These are phyloP conservation scores for Fusarium sublunatum DNA, from an alignment of 2,329 filamentous ascomycete species.

Conservation along the genomic window DNA sequence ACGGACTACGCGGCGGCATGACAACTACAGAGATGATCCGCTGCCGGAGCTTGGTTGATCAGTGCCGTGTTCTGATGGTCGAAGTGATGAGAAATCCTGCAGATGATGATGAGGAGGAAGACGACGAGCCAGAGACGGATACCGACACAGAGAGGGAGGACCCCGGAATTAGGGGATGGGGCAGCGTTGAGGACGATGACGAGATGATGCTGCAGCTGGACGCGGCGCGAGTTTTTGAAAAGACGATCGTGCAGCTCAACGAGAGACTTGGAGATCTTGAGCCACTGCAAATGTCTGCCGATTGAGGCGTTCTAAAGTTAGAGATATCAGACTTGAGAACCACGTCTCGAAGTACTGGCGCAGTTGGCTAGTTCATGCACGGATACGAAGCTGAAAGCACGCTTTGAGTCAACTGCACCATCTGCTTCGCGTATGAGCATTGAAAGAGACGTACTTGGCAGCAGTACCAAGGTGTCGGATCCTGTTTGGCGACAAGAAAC, in stretches of 20 bases:
- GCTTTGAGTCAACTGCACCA: neutral
- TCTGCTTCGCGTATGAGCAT: conserved; percentile 1
- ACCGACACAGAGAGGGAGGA: conserved; percentile 48
- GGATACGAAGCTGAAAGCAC: neutral
- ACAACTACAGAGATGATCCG: conserved; percentile 87
- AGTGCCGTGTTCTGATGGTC: conserved; percentile 76
- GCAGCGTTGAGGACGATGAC: conserved; percentile 56
- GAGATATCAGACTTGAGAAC: neutral
- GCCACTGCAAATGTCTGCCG: conserved; percentile 37
- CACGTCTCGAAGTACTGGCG: neutral
- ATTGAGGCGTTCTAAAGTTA: conserved; percentile 18
- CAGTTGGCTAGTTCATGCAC: conserved; percentile 16
- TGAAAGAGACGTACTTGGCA: conserved; percentile 12
- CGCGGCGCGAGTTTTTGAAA: conserved; percentile 81
- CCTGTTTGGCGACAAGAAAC: neutral
- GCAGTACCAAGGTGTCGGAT: conserved; percentile 12
- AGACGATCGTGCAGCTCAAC: conserved; percentile 79
- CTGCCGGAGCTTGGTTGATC: conserved; percentile 82
- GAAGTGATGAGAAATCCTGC: conserved; percentile 68
- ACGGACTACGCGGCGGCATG: conserved; percentile 71
- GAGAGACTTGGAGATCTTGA: conserved; percentile 64
- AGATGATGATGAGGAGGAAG: conserved; percentile 53
- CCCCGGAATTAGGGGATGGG: conserved; percentile 41
- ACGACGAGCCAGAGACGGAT: conserved; percentile 50
- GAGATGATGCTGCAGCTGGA: conserved; percentile 72